Conservation (phyloP, 2,329 filamentous ascomycete species). For the Fusarium chaquense region DNA sequence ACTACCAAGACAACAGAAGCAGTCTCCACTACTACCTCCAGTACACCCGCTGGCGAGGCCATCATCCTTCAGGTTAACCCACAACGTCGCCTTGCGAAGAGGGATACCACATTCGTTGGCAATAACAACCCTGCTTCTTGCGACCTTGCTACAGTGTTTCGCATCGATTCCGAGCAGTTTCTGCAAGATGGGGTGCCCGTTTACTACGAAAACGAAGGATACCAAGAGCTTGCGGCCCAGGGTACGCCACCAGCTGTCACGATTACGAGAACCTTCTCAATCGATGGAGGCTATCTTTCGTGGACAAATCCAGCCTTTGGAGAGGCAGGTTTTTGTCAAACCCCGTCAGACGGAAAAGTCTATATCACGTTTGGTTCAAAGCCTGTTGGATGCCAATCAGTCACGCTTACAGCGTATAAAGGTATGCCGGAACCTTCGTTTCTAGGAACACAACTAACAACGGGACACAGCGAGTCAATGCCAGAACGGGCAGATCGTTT, state of each 20-base stretch:
- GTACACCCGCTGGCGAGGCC: background rate
- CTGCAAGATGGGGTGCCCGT: background rate
- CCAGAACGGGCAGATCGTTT: constrained; percentile 20
- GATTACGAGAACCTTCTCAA: background rate
- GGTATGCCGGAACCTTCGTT: background rate
- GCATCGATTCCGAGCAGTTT: background rate
- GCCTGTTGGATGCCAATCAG: background rate
- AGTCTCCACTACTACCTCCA: background rate
- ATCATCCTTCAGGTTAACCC: constrained; percentile 6
- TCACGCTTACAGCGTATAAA: constrained; percentile 2
- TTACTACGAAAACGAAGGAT: background rate
- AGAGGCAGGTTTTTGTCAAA: constrained; percentile 7
- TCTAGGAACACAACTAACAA: background rate
- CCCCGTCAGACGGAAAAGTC: background rate
- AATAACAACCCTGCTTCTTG: background rate
- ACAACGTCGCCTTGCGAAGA: background rate
- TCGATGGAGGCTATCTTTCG: background rate
- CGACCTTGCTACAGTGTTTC: background rate
- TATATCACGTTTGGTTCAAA: constrained; percentile 1
- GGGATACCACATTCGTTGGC: background rate
- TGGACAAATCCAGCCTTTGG: background rate
- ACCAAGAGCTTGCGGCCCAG: background rate
- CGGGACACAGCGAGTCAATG: constrained; percentile 2
- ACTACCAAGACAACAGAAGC: background rate
- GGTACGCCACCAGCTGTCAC: background rate